phyloP scores from a whole-genome alignment of 106 monocot genomes.

The Dendrobium officinale region DNA sequence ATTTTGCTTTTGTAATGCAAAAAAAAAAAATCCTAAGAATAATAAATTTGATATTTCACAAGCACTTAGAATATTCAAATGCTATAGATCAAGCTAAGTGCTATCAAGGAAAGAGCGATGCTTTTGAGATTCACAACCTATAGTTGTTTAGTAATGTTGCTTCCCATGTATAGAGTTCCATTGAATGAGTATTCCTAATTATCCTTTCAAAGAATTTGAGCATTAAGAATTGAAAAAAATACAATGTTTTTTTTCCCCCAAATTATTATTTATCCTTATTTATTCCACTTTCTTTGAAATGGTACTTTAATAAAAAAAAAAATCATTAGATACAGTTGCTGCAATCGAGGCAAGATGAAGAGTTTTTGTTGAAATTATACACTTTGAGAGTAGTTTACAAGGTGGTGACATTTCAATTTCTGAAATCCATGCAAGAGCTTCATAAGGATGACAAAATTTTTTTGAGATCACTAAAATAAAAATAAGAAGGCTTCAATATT shows the following conservation, averaged over 20 bases:
- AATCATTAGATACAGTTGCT: constrained; percentile 20
- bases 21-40: background rate
- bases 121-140: constrained; percentile 39
- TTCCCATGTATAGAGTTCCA: constrained; percentile 20
- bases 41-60: background rate
- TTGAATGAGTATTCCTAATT: constrained; percentile 18
- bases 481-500: constrained; percentile 29
- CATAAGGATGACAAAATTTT: constrained; percentile 28
- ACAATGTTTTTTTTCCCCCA: no score
- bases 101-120: constrained; percentile 23
- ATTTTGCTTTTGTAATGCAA: background rate
- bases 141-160: constrained; percentile 31
- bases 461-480: constrained; percentile 18
- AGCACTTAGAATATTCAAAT: constrained; percentile 21
- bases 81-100: constrained; percentile 21
- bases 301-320: background rate
- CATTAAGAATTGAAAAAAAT: background rate
- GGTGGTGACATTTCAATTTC: constrained; percentile 20
- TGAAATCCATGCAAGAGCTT: constrained; percentile 42
- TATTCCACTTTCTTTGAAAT: background rate
- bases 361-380: constrained; percentile 21
- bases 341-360: constrained; percentile 21
- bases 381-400: constrained; percentile 26
- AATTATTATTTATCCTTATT: no score
- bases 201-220: constrained; percentile 11